Conservation (phyloP, 345 rosid species). For the Boechera stricta region DNA sequence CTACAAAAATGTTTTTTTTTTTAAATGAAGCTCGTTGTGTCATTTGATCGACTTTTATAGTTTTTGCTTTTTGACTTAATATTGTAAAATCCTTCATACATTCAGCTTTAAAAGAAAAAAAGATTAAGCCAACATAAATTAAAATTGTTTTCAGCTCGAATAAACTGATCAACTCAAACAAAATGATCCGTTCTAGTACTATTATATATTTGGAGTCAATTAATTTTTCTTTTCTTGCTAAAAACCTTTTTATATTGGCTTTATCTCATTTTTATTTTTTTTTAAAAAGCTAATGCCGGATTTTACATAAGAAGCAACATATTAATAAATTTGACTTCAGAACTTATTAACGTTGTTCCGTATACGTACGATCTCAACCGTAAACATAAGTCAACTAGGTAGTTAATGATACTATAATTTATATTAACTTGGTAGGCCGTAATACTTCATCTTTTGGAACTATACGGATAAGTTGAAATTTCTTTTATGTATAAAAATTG, state of each 20-base stretch:
- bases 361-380: background rate
- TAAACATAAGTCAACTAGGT: slow-evolving; percentile 24
- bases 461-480: slow-evolving; percentile 17
- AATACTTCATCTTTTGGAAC: slow-evolving; percentile 29
- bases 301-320: background rate
- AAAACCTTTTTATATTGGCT: too few species aligned
- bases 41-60: too few species aligned
- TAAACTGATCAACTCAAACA: background rate
- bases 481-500: too few species aligned
- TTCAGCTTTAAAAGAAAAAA: background rate
- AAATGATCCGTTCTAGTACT: background rate
- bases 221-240: too few species aligned
- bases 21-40: too few species aligned
- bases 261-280: too few species aligned
- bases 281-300: too few species aligned
- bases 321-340: background rate
- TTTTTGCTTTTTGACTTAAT: too few species aligned
- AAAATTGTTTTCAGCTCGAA: background rate
- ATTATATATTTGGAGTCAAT: background rate
- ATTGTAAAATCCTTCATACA: too few species aligned
- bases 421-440: background rate
- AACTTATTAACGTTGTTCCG: background rate
- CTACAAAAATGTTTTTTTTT: too few species aligned
- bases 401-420: background rate
- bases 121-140: background rate